phyloP scores from a whole-genome alignment of 2,329 filamentous ascomycete species.

The Triangularia verruculosa region DNA sequence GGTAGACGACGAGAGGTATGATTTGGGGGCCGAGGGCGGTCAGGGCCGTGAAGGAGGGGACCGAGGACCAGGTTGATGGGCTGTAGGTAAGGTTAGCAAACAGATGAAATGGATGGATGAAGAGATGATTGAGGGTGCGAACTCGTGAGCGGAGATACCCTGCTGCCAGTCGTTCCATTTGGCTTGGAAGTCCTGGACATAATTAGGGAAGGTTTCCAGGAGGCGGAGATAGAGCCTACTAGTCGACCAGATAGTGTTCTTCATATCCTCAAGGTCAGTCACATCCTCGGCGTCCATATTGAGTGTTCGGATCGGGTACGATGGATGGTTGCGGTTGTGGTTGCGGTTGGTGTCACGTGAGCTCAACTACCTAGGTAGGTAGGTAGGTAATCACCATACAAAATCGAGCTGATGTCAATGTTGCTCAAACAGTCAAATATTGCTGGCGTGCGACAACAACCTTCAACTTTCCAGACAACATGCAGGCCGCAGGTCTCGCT shows the following conservation, averaged over 20 bases:
- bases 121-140: neutral
- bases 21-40: constrained; percentile 6
- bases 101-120: neutral
- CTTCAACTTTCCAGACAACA: too few relatives aligned
- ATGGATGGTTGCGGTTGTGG: too few relatives aligned
- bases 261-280: neutral
- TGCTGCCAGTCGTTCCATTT: constrained; percentile 1
- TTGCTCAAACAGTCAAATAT: too few relatives aligned
- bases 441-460: too few relatives aligned
- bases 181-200: constrained; percentile 1
- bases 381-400: too few relatives aligned
- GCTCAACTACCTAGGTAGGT: too few relatives aligned
- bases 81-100: neutral
- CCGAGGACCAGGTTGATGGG: neutral
- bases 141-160: neutral
- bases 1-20: constrained; percentile 9
- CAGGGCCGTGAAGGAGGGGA: neutral
- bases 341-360: too few relatives aligned
- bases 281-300: neutral
- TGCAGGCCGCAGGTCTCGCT: too few relatives aligned
- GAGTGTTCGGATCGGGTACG: neutral
- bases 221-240: neutral
- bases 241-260: neutral
- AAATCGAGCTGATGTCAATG: too few relatives aligned
- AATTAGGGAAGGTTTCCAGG: neutral